Conservation (phyloP, 2,329 filamentous ascomycete species). For the Paecilomyces niveus region DNA sequence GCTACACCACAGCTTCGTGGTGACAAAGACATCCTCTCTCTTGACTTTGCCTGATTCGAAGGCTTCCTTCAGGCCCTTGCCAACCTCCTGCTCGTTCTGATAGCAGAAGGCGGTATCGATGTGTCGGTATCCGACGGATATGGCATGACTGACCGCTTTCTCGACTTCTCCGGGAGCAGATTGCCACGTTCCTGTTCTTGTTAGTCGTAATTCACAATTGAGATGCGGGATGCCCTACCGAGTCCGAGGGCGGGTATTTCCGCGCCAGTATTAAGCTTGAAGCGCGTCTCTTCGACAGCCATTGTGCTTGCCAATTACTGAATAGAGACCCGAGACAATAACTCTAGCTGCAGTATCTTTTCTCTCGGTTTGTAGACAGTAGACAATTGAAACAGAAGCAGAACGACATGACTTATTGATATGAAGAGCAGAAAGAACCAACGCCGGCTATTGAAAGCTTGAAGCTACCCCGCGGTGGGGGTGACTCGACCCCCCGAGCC, state of each 20-base stretch:
- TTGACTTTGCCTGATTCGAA: conserved; percentile 61
- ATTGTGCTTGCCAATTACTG: conserved; percentile 28
- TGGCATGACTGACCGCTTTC: conserved; percentile 52
- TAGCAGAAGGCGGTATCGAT: conserved; percentile 34
- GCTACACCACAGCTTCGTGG: conserved; percentile 79
- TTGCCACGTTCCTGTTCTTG: conserved; percentile 56
- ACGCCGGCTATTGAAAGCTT: background rate
- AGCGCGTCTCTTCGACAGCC: conserved; percentile 44
- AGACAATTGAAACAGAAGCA: background rate
- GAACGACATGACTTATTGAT: background rate
- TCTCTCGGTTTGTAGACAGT: background rate
- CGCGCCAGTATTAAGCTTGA: conserved; percentile 58
- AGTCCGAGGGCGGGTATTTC: conserved; percentile 59
- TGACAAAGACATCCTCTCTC: conserved; percentile 74
- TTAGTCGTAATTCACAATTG: conserved; percentile 4
- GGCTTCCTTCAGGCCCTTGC: conserved; percentile 66
- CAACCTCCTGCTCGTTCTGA: conserved; percentile 69
- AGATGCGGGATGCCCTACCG: conserved; percentile 37
- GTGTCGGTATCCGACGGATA: conserved; percentile 38
- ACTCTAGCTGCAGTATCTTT: background rate
- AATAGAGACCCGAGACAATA: background rate
- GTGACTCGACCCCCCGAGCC: background rate
- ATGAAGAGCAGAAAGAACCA: background rate
- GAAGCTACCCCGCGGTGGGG: background rate
- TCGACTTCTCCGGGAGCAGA: conserved; percentile 53